Evolutionary conservation across 371 early-diverging fungal genomes (phyloP).

Genomic region (Rhizomucor miehei): DNA sequence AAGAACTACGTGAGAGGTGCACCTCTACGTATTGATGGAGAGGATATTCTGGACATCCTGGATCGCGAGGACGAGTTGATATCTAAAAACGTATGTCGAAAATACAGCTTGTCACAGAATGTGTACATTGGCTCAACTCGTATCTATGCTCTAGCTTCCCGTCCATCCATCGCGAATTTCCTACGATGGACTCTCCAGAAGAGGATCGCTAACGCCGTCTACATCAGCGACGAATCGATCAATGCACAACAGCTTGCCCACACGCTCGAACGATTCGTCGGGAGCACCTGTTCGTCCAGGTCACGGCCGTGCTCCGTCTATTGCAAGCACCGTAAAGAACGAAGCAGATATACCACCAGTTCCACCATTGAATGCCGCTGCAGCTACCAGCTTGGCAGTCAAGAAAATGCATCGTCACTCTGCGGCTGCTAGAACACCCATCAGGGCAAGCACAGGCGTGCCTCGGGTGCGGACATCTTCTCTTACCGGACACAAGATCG

Average conservation of each 20-base stretch:
- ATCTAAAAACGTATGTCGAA: constrained; percentile 22
- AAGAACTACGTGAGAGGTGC: constrained; percentile 28
- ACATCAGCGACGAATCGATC: constrained; percentile 14
- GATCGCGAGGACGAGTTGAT: constrained; percentile 22
- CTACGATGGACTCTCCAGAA: constrained; percentile 18
- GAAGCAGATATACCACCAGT: constrained; percentile 2
- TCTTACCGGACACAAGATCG: constrained; percentile 14
- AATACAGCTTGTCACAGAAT: not conserved
- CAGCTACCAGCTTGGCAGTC: constrained; percentile 1
- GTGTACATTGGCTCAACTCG: not conserved
- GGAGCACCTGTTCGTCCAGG: constrained; percentile 1
- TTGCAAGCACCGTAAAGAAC: not conserved
- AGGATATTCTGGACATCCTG: constrained; percentile 26
- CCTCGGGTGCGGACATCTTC: constrained; percentile 25
- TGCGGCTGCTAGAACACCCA: constrained; percentile 7
- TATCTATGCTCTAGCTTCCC: constrained; percentile 12
- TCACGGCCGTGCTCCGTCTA: constrained; percentile 11
- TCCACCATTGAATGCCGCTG: not conserved
- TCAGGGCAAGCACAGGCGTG: constrained; percentile 13
- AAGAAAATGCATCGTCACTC: constrained; percentile 18
- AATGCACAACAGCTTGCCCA: constrained; percentile 13
- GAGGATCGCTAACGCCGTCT: constrained; percentile 18
- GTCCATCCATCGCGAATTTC: constrained; percentile 28
- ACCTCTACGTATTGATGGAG: constrained; percentile 27
- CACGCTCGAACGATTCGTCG: constrained; percentile 7